Evolutionary conservation across 2,329 filamentous ascomycete species (phyloP).

Genomic region (Nannizzia gypsea): DNA sequence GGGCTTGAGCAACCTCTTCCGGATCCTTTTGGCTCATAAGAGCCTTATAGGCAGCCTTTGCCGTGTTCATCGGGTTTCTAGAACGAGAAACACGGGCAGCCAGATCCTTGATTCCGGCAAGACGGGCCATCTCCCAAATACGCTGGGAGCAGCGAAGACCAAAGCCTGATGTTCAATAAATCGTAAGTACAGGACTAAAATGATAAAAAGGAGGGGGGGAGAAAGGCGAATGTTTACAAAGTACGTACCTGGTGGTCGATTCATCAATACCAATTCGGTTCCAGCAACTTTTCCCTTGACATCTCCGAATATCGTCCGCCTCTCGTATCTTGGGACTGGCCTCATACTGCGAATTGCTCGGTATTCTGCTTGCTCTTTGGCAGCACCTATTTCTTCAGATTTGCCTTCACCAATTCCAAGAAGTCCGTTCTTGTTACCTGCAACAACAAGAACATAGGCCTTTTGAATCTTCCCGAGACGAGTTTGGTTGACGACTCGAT

Average conservation of each 20-base stretch:
- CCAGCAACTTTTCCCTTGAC: constrained; percentile 75
- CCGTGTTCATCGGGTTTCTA: constrained; percentile 93
- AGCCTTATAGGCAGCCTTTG: constrained; percentile 80
- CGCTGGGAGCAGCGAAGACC: constrained; percentile 82
- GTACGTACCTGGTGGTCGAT: constrained; percentile 72
- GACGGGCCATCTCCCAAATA: constrained; percentile 89
- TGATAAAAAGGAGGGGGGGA: too few species aligned
- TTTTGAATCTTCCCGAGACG: constrained; percentile 86
- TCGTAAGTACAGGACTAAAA: not conserved
- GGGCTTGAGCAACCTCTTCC: constrained; percentile 75
- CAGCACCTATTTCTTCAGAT: constrained; percentile 59
- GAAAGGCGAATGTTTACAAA: too few species aligned
- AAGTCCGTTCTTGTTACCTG: constrained; percentile 75
- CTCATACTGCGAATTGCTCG: constrained; percentile 83
- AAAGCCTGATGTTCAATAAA: constrained; percentile 47
- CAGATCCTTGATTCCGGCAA: constrained; percentile 76
- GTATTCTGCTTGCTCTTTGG: constrained; percentile 60
- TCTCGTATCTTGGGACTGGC: constrained; percentile 83
- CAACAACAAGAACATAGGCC: constrained; percentile 63
- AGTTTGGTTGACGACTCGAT: constrained; percentile 80
- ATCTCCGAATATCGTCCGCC: constrained; percentile 80
- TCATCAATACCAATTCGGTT: constrained; percentile 68
- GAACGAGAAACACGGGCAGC: constrained; percentile 71
- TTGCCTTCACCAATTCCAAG: constrained; percentile 87
- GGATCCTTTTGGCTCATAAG: constrained; percentile 74